Evolutionary conservation across 179 eudicot species (phyloP).

Genomic region (Heliamphora ciliata): DNA sequence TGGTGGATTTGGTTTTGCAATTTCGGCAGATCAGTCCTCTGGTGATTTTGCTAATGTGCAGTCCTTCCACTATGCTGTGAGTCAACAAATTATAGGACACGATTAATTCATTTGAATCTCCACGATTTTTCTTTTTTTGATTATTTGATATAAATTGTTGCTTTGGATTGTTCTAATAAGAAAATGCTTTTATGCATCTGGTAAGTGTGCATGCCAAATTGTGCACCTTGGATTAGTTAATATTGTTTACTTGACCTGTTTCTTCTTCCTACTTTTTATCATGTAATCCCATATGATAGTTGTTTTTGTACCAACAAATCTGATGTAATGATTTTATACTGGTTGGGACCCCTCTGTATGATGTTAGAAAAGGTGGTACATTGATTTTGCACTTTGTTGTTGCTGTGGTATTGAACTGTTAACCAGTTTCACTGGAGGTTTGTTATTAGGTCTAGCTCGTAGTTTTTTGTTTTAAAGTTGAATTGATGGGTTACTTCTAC

Average conservation of each 20-base stretch:
- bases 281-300: neutral
- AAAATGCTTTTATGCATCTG: neutral
- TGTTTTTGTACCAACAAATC: neutral
- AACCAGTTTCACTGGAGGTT: constrained; percentile 6
- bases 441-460: neutral
- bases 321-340: neutral
- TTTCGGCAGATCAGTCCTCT: constrained; percentile 63
- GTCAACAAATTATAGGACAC: constrained; percentile 18
- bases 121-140: neutral
- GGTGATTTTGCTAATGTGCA: constrained; percentile 47
- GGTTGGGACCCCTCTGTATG: neutral
- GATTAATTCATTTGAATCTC: neutral
- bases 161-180: neutral
- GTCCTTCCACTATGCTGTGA: constrained; percentile 83
- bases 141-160: neutral
- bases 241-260: neutral
- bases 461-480: neutral
- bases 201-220: neutral
- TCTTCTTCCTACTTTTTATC: neutral
- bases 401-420: neutral
- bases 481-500: neutral
- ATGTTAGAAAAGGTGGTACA: neutral
- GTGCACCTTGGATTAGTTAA: neutral
- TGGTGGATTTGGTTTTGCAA: constrained; percentile 93
- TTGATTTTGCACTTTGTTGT: neutral